These are phyloP conservation scores for Hippophae tibetana DNA, from an alignment of 306 rosid genomes.

Conservation along the genomic window DNA sequence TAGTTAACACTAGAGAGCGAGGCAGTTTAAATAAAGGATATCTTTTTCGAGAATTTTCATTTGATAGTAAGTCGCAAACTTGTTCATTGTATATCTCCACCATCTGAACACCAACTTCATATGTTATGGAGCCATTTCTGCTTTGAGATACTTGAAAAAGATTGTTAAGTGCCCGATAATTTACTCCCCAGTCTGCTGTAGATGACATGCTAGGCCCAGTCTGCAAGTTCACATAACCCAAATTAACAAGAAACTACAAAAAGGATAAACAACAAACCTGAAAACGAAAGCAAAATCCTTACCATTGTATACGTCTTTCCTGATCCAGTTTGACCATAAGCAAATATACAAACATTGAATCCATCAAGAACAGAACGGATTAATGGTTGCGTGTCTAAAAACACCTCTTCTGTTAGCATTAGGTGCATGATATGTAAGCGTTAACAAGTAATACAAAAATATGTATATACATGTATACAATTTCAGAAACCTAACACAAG, in stretches of 20 bases:
- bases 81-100: conserved; percentile 97
- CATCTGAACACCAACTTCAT: conserved; percentile 96
- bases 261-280: not conserved
- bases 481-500: conserved; percentile 4
- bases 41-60: conserved; percentile 76
- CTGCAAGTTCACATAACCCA: conserved; percentile 31
- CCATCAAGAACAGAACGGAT: conserved; percentile 96
- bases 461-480: conserved; percentile 2
- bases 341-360: conserved; percentile 96
- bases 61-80: conserved; percentile 87
- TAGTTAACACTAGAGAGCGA: not conserved
- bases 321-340: conserved; percentile 98
- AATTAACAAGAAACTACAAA: conserved; percentile 6
- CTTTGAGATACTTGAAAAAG: conserved; percentile 82
- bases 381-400: conserved; percentile 74
- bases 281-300: conserved; percentile 19
- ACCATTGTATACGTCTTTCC: conserved; percentile 99
- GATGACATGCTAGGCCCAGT: conserved; percentile 73
- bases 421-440: not conserved
- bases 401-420: conserved; percentile 63
- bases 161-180: conserved; percentile 85
- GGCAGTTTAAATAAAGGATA: conserved; percentile 43
- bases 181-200: conserved; percentile 88
- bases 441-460: not conserved
- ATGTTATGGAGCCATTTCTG: conserved; percentile 62